Conservation (phyloP, 2,329 filamentous ascomycete genomes). For the Xenosphaeropsis pyriputrescens region DNA sequence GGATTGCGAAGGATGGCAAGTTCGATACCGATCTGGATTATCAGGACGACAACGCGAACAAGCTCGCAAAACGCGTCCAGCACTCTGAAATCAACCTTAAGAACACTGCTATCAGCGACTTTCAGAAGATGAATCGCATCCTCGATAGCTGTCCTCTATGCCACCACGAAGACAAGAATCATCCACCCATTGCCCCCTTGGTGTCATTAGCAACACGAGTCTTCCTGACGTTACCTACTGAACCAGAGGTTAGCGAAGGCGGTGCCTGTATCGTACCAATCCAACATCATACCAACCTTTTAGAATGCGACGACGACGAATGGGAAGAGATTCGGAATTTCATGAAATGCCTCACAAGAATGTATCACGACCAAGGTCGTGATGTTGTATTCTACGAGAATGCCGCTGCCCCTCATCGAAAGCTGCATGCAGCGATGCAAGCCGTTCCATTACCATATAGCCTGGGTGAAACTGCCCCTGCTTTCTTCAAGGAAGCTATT, state of each 20-base stretch:
- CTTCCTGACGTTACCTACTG: conserved; percentile 77
- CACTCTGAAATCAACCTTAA: conserved; percentile 80
- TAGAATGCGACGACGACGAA: conserved; percentile 98
- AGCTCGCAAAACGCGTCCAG: conserved; percentile 74
- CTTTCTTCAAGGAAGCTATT: conserved; percentile 93
- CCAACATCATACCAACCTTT: conserved; percentile 71
- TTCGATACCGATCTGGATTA: conserved; percentile 92
- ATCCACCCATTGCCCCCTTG: conserved; percentile 68
- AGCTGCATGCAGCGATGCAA: conserved; percentile 72
- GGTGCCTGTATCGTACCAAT: conserved; percentile 82
- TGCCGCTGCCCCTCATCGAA: conserved; percentile 65
- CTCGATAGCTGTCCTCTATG: conserved; percentile 84
- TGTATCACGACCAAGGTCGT: conserved; percentile 87
- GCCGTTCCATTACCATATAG: conserved; percentile 81
- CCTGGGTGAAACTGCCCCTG: conserved; percentile 80
- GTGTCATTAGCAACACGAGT: conserved; percentile 75
- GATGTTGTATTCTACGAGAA: conserved; percentile 98
- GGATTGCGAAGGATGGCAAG: conserved; percentile 84
- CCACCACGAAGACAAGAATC: conserved; percentile 70
- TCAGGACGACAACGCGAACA: conserved; percentile 90
- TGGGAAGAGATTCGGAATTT: conserved; percentile 99
- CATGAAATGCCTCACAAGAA: conserved; percentile 87
- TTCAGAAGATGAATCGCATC: conserved; percentile 76
- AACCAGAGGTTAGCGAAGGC: conserved; percentile 73
- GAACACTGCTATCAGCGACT: conserved; percentile 75